phyloP scores from a whole-genome alignment of 768 basidiomycete species.

The Aureoboletus auriporus region DNA sequence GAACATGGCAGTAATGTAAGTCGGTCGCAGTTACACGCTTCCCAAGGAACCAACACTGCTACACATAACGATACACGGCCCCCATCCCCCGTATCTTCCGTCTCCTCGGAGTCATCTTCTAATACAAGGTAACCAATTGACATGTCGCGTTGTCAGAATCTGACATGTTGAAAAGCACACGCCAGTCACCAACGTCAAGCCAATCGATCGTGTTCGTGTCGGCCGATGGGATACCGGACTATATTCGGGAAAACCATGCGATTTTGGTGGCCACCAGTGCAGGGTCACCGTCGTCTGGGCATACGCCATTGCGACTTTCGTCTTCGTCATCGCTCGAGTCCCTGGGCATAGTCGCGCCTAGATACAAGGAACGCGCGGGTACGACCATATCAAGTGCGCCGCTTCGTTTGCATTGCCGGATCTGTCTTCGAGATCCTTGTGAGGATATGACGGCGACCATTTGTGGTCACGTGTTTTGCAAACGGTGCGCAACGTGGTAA shows the following conservation, averaged over 20 bases:
- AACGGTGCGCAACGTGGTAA: slow-evolving; percentile 34
- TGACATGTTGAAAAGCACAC: slow-evolving; percentile 1
- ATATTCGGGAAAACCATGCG: slow-evolving; percentile 28
- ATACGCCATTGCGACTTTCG: slow-evolving; percentile 15
- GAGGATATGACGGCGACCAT: slow-evolving; percentile 54
- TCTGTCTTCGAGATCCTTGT: slow-evolving; percentile 46
- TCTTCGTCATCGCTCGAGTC: slow-evolving; percentile 25
- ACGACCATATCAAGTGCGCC: background rate
- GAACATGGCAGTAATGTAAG: slow-evolving; percentile 23
- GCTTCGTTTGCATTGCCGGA: slow-evolving; percentile 43
- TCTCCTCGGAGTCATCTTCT: slow-evolving; percentile 9
- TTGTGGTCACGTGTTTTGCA: slow-evolving; percentile 64
- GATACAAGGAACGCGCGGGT: background rate
- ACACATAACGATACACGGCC: slow-evolving; percentile 4
- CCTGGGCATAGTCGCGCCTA: background rate
- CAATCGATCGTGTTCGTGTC: slow-evolving; percentile 29
- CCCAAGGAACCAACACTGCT: background rate
- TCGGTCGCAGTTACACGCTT: background rate
- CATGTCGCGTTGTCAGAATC: no score
- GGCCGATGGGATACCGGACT: slow-evolving; percentile 27
- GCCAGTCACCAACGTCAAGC: slow-evolving; percentile 7
- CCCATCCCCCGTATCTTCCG: slow-evolving; percentile 11
- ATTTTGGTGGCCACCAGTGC: slow-evolving; percentile 29
- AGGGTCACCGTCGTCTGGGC: slow-evolving; percentile 18
- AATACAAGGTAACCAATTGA: slow-evolving; percentile 14